These are phyloP conservation scores for Cicer cuneatum DNA, from an alignment of 306 rosid species.

Conservation along the genomic window DNA sequence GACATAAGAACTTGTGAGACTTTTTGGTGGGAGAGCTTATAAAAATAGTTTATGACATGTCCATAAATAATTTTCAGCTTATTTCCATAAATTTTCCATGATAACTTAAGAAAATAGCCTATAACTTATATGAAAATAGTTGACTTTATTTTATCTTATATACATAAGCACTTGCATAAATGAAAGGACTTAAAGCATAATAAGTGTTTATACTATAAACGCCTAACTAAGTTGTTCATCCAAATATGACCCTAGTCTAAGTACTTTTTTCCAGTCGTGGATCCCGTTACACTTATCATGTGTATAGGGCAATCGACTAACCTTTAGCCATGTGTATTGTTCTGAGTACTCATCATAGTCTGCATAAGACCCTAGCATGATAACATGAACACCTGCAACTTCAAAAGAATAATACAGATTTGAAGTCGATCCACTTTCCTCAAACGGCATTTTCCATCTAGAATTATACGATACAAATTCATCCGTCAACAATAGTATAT, in stretches of 20 bases:
- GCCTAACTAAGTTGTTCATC: neutral
- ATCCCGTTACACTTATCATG: neutral
- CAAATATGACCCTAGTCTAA: neutral
- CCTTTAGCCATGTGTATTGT: slow-evolving; percentile 92
- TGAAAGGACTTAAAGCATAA: neutral
- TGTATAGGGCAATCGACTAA: slow-evolving; percentile 44
- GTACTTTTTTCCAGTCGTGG: neutral
- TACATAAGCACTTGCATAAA: neutral
- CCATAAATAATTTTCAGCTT: neutral
- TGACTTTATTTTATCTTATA: neutral
- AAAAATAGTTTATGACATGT: neutral
- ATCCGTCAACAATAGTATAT: slow-evolving; percentile 59
- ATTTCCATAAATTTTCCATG: neutral
- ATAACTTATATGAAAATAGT: neutral
- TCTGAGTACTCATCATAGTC: slow-evolving; percentile 71
- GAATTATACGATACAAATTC: slow-evolving; percentile 81
- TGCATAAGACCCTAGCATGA: slow-evolving; percentile 94
- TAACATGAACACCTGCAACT: slow-evolving; percentile 72
- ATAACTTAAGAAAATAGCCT: neutral
- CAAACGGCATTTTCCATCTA: slow-evolving; percentile 94
- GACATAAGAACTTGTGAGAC: neutral
- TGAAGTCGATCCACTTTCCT: slow-evolving; percentile 88
- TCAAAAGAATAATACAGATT: slow-evolving; percentile 94
- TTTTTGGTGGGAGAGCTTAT: neutral
- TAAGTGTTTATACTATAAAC: neutral